Evolutionary conservation across 352 stramenopile species (phyloP), one percentile per base, ranked within the genome.

Genomic region (Phytophthora idaei): DNA sequence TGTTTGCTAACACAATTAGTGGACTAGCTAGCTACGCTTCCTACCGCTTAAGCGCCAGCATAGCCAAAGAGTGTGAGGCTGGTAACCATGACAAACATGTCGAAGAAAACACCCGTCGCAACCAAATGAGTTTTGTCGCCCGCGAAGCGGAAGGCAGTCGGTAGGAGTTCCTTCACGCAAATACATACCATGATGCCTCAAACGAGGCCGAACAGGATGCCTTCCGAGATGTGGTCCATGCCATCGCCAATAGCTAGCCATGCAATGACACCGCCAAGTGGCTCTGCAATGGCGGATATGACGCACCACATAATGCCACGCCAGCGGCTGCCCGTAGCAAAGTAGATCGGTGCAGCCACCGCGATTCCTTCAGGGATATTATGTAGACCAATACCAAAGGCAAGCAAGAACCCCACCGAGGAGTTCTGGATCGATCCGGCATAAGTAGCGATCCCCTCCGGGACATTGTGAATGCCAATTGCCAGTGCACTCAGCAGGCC

Each of bases 321-420:
- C 72, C 80, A 90, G 6, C 92, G 83, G 47, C 89, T 97, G 6
- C 93, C 94, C 15, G 96, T 98, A 4, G 96, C 94, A 61, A 98
- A 99, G 78, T 98, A 99, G 32, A 99, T 97, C 1, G 97, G 95
- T 11, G 98, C 85, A 7, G 94, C 91, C 12, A 99, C 94, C 42
- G 92, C 97, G 45, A 99, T 82, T 8, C 97, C 96, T 63, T 99
- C 97, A 0, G 96, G 96, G 58, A 99, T 98, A 68, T 99, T 99
- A 78, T 99, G 95, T 32, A 98, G 90, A 4, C 81, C 93, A 70
- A 98, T 99, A 32, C 90, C 94, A 45, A 99, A 80, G 7, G 95
- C 93, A 15, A 99, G 80, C 10, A 91, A 85, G 28, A 88, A 69
- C 25, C 93, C 96, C 0, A 98, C 85, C 11, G 64, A 83, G 15